Evolutionary conservation across 2,329 filamentous ascomycete species (phyloP).

Genomic region (Penicillium glabrum): DNA sequence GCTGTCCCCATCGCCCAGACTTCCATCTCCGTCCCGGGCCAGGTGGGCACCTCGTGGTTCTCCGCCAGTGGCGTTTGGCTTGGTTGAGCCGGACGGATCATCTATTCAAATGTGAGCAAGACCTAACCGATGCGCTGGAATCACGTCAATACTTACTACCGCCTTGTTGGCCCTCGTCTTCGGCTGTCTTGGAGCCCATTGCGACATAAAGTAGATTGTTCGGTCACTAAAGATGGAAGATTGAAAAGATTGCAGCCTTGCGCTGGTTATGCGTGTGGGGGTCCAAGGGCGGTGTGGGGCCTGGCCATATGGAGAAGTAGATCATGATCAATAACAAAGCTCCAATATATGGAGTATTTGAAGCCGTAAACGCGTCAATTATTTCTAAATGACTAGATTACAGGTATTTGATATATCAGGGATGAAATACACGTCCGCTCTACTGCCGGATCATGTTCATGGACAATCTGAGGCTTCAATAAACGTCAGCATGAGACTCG

Average conservation of each 20-base stretch:
- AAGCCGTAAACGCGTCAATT: neutral
- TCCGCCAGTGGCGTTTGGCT: conserved; percentile 34
- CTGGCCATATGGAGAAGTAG: neutral
- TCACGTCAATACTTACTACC: conserved; percentile 29
- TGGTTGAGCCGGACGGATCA: conserved; percentile 24
- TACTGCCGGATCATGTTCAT: too few relatives aligned
- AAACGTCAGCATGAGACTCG: neutral
- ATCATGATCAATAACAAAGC: neutral
- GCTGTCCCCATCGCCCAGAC: conserved; percentile 34
- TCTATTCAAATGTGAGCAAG: conserved; percentile 12
- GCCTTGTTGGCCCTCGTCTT: conserved; percentile 35
- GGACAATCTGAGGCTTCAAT: too few relatives aligned
- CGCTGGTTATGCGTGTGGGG: neutral
- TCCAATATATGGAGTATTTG: neutral
- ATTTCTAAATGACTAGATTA: rapidly evolving
- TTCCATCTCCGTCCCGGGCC: conserved; percentile 46
- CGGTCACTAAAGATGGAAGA: neutral
- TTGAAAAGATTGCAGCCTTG: neutral
- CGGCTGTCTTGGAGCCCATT: conserved; percentile 45
- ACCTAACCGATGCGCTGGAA: conserved; percentile 3
- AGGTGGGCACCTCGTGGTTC: conserved; percentile 45
- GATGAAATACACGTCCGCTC: too few relatives aligned
- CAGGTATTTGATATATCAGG: too few relatives aligned
- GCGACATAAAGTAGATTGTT: conserved; percentile 22
- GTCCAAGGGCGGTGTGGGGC: conserved; percentile 5